phyloP scores from a whole-genome alignment of 345 rosid species.

The Gynandropsis gynandra region DNA sequence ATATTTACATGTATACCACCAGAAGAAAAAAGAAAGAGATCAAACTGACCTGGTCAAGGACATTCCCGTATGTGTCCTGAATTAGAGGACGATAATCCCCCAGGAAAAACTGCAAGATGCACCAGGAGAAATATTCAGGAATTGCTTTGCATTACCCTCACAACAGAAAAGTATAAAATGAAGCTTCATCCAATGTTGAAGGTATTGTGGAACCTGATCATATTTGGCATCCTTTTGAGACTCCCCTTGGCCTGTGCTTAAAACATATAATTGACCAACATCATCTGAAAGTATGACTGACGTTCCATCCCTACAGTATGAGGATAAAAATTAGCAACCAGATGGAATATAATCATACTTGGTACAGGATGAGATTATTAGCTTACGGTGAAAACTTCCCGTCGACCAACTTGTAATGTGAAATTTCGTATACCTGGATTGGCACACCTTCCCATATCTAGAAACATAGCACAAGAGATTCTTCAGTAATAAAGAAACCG shows the following conservation, averaged over 20 bases:
- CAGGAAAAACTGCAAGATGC: conserved; percentile 68
- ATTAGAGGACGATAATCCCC: conserved; percentile 96
- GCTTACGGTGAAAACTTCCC: conserved; percentile 99
- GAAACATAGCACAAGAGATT: conserved; percentile 20
- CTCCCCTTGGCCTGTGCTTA: conserved; percentile 98
- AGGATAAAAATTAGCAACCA: conserved; percentile 17
- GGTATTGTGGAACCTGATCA: conserved; percentile 63
- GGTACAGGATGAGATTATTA: conserved; percentile 10
- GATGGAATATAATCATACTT: conserved; percentile 9
- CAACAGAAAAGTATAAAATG: conserved; percentile 10
- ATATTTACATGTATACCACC: conserved; percentile 5
- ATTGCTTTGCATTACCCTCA: background rate
- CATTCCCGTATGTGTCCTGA: conserved; percentile 76
- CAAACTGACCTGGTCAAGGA: conserved; percentile 79
- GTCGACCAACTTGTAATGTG: conserved; percentile 93
- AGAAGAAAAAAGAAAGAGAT: conserved; percentile 16
- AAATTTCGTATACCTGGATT: conserved; percentile 77
- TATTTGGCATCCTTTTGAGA: conserved; percentile 89
- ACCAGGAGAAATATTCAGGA: conserved; percentile 10
- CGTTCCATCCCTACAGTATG: conserved; percentile 74
- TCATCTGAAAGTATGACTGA: conserved; percentile 97
- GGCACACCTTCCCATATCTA: conserved; percentile 99
- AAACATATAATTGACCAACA: conserved; percentile 86
- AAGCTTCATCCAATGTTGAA: conserved; percentile 14
- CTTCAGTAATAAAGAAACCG: conserved; percentile 17